phyloP scores from a whole-genome alignment of 192 early-diverging fungal species.

The Coemansia reversa region DNA sequence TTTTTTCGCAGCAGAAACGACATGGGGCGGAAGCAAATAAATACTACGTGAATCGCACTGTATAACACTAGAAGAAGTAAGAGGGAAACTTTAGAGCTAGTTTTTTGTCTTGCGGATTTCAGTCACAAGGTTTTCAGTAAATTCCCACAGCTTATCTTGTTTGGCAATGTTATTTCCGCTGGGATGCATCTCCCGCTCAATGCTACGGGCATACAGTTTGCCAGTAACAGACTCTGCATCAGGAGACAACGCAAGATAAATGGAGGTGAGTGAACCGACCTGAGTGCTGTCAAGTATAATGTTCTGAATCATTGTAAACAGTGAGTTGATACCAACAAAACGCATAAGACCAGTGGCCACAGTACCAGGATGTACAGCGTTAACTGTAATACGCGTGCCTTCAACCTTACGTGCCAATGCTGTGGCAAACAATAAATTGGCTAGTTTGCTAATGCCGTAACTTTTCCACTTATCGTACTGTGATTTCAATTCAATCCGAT shows the following conservation, averaged over 20 bases:
- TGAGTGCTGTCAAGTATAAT: slow-evolving; percentile 11
- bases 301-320: slow-evolving; percentile 3
- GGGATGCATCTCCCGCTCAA: slow-evolving; percentile 18
- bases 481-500: slow-evolving; percentile 10
- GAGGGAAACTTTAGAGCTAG: not conserved
- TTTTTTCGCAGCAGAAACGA: too few relatives aligned
- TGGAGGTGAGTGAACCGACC: slow-evolving; percentile 32
- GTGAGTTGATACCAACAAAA: slow-evolving; percentile 12
- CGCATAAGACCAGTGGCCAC: slow-evolving; percentile 26
- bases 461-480: slow-evolving; percentile 20
- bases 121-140: slow-evolving; percentile 30
- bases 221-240: slow-evolving; percentile 25
- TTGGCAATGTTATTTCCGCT: slow-evolving; percentile 1
- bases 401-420: slow-evolving; percentile 36
- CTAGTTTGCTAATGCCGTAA: slow-evolving; percentile 46
- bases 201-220: slow-evolving; percentile 11
- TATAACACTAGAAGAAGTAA: not conserved
- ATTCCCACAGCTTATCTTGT: slow-evolving; percentile 46
- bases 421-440: slow-evolving; percentile 40
- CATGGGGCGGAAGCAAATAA: too few relatives aligned
- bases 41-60: too few relatives aligned
- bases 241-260: slow-evolving; percentile 32
- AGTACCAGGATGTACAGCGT: slow-evolving; percentile 31
- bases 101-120: not conserved
- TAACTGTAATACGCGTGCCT: slow-evolving; percentile 18